A percentile compares a stretch with the other conserved stretches of the same genome.
phyloP scores from a whole-genome alignment of 257 asterid species.

The Nicotiana tomentosiformis region DNA sequence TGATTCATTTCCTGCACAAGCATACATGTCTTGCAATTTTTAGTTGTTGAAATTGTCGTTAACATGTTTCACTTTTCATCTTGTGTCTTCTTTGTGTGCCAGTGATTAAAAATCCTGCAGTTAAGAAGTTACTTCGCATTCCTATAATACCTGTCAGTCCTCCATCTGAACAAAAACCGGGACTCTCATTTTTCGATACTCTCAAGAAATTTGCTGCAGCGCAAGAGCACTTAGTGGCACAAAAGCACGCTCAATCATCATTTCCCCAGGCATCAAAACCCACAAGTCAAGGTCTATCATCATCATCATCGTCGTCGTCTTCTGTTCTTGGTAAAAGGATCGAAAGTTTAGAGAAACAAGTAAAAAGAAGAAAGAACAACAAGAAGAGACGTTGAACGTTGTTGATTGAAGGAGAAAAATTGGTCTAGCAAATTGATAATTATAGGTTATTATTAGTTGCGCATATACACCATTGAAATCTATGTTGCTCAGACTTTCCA shows the following conservation, averaged over 20 bases:
- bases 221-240: slow-evolving; percentile 26
- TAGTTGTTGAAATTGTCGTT: too few relatives aligned
- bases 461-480: background rate
- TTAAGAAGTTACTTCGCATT: slow-evolving; percentile 59
- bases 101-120: slow-evolving; percentile 55
- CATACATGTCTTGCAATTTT: background rate
- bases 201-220: slow-evolving; percentile 55
- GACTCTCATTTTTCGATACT: slow-evolving; percentile 51
- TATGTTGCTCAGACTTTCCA: too few relatives aligned
- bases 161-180: slow-evolving; percentile 47
- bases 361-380: slow-evolving; percentile 69
- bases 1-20: background rate
- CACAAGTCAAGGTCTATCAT: slow-evolving; percentile 23
- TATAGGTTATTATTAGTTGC: background rate
- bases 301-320: slow-evolving; percentile 23
- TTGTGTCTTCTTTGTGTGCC: slow-evolving; percentile 15
- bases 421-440: background rate
- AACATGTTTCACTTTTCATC: background rate
- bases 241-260: slow-evolving; percentile 25
- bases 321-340: slow-evolving; percentile 51
- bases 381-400: slow-evolving; percentile 41
- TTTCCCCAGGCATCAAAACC: slow-evolving; percentile 32
- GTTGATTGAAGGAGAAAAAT: background rate
- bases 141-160: slow-evolving; percentile 50
- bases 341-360: slow-evolving; percentile 64